Conservation (phyloP, 495 filamentous ascomycete genomes). For the Aspergillus conjunctus region DNA sequence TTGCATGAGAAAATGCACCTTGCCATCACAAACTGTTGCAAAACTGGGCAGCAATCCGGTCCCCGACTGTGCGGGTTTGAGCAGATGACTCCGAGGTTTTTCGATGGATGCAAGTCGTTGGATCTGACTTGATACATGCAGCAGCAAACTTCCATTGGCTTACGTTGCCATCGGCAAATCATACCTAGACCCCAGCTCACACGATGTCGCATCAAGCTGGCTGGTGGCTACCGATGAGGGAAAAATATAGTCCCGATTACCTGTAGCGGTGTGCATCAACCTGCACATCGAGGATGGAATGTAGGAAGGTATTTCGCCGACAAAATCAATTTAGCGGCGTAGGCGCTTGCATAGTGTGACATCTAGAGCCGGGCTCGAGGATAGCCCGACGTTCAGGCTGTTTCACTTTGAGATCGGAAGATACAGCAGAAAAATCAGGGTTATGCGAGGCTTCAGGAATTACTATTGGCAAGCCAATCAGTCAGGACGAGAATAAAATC, state of each 20-base stretch:
- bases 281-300: slow-evolving; percentile 5
- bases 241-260: slow-evolving; percentile 9
- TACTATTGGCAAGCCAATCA: neutral
- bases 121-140: no score
- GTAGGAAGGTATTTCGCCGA: neutral
- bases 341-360: neutral
- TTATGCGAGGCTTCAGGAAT: neutral
- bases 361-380: neutral
- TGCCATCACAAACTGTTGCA: no score
- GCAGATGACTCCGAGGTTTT: no score
- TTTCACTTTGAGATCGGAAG: neutral
- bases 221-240: slow-evolving; percentile 7
- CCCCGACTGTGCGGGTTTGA: no score
- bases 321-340: neutral
- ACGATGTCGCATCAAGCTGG: neutral
- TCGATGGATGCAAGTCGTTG: no score
- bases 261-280: slow-evolving; percentile 27
- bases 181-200: neutral
- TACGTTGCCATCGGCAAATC: no score
- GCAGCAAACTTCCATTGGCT: no score
- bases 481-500: no score
- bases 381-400: neutral
- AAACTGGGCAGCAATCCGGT: no score
- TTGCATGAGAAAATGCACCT: no score
- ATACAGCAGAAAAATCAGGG: neutral